Percentiles rank a stretch among this genome's conserved stretches.
Conservation (phyloP, 2,329 filamentous ascomycete genomes). For the Paecilomyces sp. region DNA sequence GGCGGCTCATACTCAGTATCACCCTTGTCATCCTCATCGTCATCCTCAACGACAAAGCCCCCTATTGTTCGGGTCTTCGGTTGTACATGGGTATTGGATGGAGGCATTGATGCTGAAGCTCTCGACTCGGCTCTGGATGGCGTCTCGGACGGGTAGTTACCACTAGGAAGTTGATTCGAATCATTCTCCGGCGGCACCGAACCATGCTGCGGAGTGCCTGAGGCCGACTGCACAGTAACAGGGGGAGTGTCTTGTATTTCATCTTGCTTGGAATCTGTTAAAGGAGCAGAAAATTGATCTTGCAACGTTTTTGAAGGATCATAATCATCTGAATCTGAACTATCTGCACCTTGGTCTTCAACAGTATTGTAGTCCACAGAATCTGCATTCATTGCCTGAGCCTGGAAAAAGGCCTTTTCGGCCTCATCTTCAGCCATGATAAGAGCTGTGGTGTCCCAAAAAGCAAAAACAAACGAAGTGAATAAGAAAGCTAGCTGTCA, state of each 20-base stretch:
- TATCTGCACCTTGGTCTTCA: constrained; percentile 49
- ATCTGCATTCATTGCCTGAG: constrained; percentile 39
- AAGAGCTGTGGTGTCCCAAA: constrained; percentile 7
- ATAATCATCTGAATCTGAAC: constrained; percentile 51
- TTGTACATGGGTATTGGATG: constrained; percentile 24
- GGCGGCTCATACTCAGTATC: constrained; percentile 48
- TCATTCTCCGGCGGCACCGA: constrained; percentile 18
- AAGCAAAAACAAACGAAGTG: constrained; percentile 5
- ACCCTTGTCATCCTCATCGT: constrained; percentile 47
- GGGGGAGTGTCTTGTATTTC: constrained; percentile 18
- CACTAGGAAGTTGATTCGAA: constrained; percentile 20
- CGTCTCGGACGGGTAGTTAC: constrained; percentile 21
- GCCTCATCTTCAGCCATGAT: constrained; percentile 48
- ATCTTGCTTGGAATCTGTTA: constrained; percentile 23
- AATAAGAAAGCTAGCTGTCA: constrained; percentile 1
- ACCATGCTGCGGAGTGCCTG: constrained; percentile 14
- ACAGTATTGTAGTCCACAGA: constrained; percentile 32
- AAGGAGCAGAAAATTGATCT: constrained; percentile 29
- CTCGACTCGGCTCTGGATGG: constrained; percentile 28
- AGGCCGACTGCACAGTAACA: constrained; percentile 15
- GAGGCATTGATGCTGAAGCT: constrained; percentile 22
- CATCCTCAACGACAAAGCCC: constrained; percentile 58
- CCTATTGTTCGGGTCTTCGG: constrained; percentile 48
- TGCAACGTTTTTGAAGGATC: constrained; percentile 44
- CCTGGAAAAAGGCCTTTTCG: constrained; percentile 47